phyloP scores from a whole-genome alignment of 768 basidiomycete species.

The Tricholoma terreum region DNA sequence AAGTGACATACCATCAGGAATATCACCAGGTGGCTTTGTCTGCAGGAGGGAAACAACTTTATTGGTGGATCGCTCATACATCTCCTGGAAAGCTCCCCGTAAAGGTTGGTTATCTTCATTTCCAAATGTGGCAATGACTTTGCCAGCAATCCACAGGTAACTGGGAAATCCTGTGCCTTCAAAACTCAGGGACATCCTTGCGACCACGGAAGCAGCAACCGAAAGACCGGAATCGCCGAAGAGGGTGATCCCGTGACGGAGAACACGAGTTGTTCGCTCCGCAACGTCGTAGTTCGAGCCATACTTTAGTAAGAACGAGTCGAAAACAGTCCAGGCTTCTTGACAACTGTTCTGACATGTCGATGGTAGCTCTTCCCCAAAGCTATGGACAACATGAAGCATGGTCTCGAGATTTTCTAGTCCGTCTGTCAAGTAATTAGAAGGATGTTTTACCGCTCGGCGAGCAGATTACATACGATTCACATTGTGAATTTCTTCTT shows the following conservation, averaged over 20 bases:
- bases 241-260: slow-evolving; percentile 80
- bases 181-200: slow-evolving; percentile 75
- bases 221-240: slow-evolving; percentile 67
- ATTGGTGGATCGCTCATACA: slow-evolving; percentile 75
- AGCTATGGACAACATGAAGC: slow-evolving; percentile 76
- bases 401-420: slow-evolving; percentile 94
- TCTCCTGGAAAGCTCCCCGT: slow-evolving; percentile 51
- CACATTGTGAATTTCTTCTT: slow-evolving; percentile 66
- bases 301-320: slow-evolving; percentile 74
- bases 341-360: slow-evolving; percentile 75
- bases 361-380: slow-evolving; percentile 78
- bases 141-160: slow-evolving; percentile 93
- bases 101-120: slow-evolving; percentile 56
- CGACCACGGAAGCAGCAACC: slow-evolving; percentile 67
- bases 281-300: slow-evolving; percentile 72
- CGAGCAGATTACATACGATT: slow-evolving; percentile 50
- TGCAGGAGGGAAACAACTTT: slow-evolving; percentile 69
- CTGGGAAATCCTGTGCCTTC: slow-evolving; percentile 78
- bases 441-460: neutral
- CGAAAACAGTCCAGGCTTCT: slow-evolving; percentile 84
- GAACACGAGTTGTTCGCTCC: slow-evolving; percentile 79
- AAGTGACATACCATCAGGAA: slow-evolving; percentile 81
- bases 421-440: slow-evolving; percentile 48
- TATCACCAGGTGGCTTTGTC: slow-evolving; percentile 61
- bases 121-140: slow-evolving; percentile 76